Evolutionary conservation across 176 grass and related monocot genomes (phyloP), one percentile per base, ranked within the genome.

Genomic region (Phyllostachys edulis): DNA sequence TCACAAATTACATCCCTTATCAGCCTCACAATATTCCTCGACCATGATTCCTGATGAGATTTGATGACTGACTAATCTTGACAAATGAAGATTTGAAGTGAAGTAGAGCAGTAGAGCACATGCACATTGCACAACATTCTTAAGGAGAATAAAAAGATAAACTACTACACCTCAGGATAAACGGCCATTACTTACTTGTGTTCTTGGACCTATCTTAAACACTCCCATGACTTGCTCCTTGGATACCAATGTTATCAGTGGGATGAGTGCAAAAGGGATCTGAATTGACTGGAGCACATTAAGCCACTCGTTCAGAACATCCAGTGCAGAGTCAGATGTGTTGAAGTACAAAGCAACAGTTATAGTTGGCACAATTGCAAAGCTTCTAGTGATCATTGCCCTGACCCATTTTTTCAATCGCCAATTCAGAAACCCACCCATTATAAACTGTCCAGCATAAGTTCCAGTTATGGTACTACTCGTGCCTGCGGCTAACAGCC

Each of bases 401-500:
- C 96, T 83, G 9, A 92, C 46, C 93, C 96, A 98, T 87, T 98
- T 98, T 67, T 98, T 95, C 78, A 98, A 46, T 18, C 90, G 73
- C 55, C 94, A 88, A 67, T 95, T 92, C 26, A 95, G 72, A 56
- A 98, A 93, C 23, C 96, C 96, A 49, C 93, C 91, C 96, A 98
- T 98, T 81, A 98, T 98, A 63, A 95, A 98, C 63, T 98, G 96
- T 27, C 96, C 96, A 13, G 93, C 93, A 49, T 98, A 98, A 39
- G 96, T 98, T 23, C 96, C 96, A n/a, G 96, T 93, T 42, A 98
- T 95, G 32, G 96, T 95, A 65, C 96, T 98, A 74, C 96, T 98
- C 15, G 94, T 94, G 38, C 93, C 96, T 52, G 91, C 93, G 4
- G 96, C 92, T 37, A 98, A 77, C 71, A 98, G 79, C 13, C 96